Conservation (phyloP, 495 filamentous ascomycete genomes). For the Lichina pygmaea region DNA sequence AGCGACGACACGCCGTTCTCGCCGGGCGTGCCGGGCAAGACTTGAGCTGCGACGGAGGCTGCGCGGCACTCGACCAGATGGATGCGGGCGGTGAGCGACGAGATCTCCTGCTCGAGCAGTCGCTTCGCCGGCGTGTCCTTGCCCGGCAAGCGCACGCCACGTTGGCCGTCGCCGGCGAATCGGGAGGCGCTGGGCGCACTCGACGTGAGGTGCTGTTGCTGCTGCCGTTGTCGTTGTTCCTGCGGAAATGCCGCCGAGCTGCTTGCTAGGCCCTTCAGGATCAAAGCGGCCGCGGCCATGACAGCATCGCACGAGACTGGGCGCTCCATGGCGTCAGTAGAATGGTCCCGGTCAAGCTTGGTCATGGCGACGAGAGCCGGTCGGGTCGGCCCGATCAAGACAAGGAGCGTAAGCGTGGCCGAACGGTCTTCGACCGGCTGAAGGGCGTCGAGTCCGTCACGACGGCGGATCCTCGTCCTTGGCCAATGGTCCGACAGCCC, state of each 20-base stretch:
- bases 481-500: too few relatives aligned
- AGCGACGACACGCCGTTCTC: constrained; percentile 16
- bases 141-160: constrained; percentile 25
- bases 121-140: constrained; percentile 31
- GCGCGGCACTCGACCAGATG: constrained; percentile 42
- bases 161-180: neutral
- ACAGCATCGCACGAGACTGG: neutral
- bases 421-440: too few relatives aligned
- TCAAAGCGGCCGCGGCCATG: neutral
- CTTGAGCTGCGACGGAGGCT: constrained; percentile 23
- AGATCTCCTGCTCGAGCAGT: constrained; percentile 42
- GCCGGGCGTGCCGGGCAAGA: constrained; percentile 35
- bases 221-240: neutral
- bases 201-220: too few relatives aligned
- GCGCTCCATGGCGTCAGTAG: neutral
- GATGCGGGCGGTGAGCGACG: constrained; percentile 36
- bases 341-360: neutral
- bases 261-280: neutral
- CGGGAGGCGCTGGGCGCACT: too few relatives aligned
- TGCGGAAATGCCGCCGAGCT: neutral
- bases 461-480: too few relatives aligned
- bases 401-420: too few relatives aligned
- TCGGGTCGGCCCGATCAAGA: too few relatives aligned
- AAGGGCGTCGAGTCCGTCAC: too few relatives aligned
- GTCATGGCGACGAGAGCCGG: too few relatives aligned